These are phyloP conservation scores for Scutellaria galericulata DNA, from an alignment of 257 asterid genomes.

Conservation along the genomic window DNA sequence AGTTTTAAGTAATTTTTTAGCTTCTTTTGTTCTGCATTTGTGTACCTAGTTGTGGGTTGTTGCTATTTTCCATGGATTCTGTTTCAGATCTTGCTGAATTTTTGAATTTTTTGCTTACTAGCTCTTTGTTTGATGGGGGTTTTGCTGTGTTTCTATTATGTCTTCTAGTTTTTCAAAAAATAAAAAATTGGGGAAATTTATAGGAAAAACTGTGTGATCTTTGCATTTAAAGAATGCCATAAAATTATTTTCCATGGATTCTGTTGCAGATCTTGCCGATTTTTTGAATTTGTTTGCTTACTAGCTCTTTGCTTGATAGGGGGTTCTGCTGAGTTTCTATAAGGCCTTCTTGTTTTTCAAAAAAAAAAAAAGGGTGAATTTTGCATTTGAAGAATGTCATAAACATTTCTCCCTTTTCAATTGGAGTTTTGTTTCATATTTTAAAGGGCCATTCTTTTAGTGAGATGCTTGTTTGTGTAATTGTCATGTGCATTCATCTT, in stretches of 20 bases:
- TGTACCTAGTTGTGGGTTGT: slow-evolving; percentile 14
- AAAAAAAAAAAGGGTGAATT: too few relatives aligned
- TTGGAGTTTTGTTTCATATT: background rate
- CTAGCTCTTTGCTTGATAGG: background rate
- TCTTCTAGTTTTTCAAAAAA: background rate
- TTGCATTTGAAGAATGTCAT: background rate
- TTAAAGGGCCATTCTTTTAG: background rate
- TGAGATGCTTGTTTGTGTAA: slow-evolving; percentile 16
- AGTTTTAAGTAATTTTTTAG: slow-evolving; percentile 28
- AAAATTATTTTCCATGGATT: slow-evolving; percentile 21
- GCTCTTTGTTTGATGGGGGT: background rate
- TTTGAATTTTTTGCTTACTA: slow-evolving; percentile 20
- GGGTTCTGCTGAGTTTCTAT: background rate
- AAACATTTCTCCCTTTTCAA: background rate
- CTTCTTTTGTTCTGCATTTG: slow-evolving; percentile 30
- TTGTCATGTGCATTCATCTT: background rate
- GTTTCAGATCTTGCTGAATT: slow-evolving; percentile 57
- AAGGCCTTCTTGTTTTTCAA: background rate
- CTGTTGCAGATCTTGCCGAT: slow-evolving; percentile 56
- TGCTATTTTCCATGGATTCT: slow-evolving; percentile 24
- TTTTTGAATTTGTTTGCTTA: slow-evolving; percentile 25
- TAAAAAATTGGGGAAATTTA: background rate
- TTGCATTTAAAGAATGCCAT: background rate
- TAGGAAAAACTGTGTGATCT: slow-evolving; percentile 11
- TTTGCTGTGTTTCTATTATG: background rate